Conservation (phyloP, 1,284 basidiomycete species). For the Earliella scabrosa region DNA sequence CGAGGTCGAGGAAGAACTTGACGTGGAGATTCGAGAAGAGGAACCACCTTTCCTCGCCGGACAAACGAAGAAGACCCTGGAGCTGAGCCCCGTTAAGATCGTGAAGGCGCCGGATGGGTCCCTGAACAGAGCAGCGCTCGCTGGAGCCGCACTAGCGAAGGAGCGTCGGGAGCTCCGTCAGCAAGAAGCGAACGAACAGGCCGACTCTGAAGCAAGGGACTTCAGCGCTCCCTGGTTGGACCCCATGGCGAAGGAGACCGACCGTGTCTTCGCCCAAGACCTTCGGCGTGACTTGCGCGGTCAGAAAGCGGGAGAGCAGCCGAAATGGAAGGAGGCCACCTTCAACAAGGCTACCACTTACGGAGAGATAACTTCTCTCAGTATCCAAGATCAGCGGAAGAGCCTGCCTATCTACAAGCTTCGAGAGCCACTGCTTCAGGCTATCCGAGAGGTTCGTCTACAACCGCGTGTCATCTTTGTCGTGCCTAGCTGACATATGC, state of each 20-base stretch:
- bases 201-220: slow-evolving; percentile 92
- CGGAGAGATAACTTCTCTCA: slow-evolving; percentile 88
- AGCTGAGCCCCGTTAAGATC: slow-evolving; percentile 97
- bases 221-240: slow-evolving; percentile 97
- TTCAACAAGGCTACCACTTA: slow-evolving; percentile 98
- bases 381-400: slow-evolving; percentile 93
- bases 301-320: slow-evolving; percentile 82
- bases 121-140: slow-evolving; percentile 92
- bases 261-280: slow-evolving; percentile 94
- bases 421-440: slow-evolving; percentile 89
- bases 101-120: slow-evolving; percentile 95
- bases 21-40: slow-evolving; percentile 96
- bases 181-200: slow-evolving; percentile 93
- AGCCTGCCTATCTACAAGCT: slow-evolving; percentile 96
- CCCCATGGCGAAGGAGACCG: slow-evolving; percentile 91
- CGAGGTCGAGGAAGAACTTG: slow-evolving; percentile 94
- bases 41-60: slow-evolving; percentile 97
- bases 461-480: slow-evolving; percentile 1
- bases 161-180: slow-evolving; percentile 94
- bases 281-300: slow-evolving; percentile 82
- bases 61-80: slow-evolving; percentile 93
- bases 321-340: slow-evolving; percentile 91
- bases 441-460: slow-evolving; percentile 80
- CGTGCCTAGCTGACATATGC: slow-evolving; percentile 27
- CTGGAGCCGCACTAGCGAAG: slow-evolving; percentile 92